Base-by-base conservation (phyloP, 768 basidiomycete genomes). In the Tulasnella sp. region DNA sequence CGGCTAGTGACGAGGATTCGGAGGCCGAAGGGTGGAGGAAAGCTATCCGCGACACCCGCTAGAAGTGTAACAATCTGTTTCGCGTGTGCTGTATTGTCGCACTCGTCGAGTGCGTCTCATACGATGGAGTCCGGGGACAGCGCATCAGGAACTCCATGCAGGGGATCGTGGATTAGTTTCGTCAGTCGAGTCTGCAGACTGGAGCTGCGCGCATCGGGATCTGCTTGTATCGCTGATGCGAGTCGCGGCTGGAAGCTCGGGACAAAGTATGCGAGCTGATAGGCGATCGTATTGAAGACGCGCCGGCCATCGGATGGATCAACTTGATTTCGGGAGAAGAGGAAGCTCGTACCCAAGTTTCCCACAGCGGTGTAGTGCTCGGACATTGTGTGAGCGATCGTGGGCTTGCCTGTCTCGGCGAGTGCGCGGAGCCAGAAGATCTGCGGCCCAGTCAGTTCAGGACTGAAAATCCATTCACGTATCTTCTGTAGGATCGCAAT, bases 401-500 rank as follows among this genome's bases (percentile, higher is more conserved):
- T 62, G 3, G 73, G 72, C 62, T 74, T 75, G 4, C 74, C 74
- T 8, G 63, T 66, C 9, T 74, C 74, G 11, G 73, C 71, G 12
- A 64, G 63, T 29, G 70, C 73, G 46, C 49, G 59, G 19, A 75
- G 58, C 65, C 70, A 69, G 44, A 68, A 66, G 5, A 74, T 59
- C 12, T 38, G 43, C 19, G 25, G 34, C 4, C 4, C 22, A 17
- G 2, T 10, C 4, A 21, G n/a, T 10, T 38, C 31, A 21, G 30
- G 17, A 25, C 27, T 25, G 10, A n/a, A 11, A 34, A 55, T 45
- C 53, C 53, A 55, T 10, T 55, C 19, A 21, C 17, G 4, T 2
- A 55, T 38, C 2, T 8, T 24, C 41, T 42, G 8, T 21, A 55
- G 34, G n/a, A 38, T 41, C 8, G 30, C 41, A 25, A 21, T 22